phyloP scores from a whole-genome alignment of 2,329 filamentous ascomycete genomes.

The Fusarium devonianum region DNA sequence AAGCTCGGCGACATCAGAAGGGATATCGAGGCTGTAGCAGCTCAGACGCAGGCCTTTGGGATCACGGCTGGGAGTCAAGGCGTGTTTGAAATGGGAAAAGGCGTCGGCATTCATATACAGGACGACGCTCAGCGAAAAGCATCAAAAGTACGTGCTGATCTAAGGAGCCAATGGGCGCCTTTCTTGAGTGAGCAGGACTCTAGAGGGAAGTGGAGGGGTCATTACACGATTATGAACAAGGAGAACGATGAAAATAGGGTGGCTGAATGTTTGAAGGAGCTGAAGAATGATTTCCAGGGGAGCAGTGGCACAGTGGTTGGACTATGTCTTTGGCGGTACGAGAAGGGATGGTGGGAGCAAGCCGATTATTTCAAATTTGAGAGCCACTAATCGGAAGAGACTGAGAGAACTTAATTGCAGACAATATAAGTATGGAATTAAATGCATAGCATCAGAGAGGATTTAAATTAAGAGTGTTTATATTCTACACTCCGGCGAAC shows the following conservation, averaged over 20 bases:
- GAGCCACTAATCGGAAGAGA: too few relatives aligned
- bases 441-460: too few relatives aligned
- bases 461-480: too few relatives aligned
- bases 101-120: constrained; percentile 21
- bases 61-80: not conserved
- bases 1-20: constrained; percentile 11
- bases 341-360: constrained; percentile 23
- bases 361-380: constrained; percentile 7
- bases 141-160: constrained; percentile 2
- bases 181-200: constrained; percentile 26
- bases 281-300: constrained; percentile 2
- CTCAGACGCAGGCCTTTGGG: not conserved
- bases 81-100: constrained; percentile 26
- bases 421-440: too few relatives aligned
- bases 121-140: constrained; percentile 9
- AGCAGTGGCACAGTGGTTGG: constrained; percentile 17
- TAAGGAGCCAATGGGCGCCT: constrained; percentile 16
- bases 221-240: constrained; percentile 33
- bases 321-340: constrained; percentile 19
- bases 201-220: constrained; percentile 22
- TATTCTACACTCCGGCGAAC: too few relatives aligned
- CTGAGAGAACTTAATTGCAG: too few relatives aligned
- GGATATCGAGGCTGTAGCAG: constrained; percentile 1
- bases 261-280: constrained; percentile 2
- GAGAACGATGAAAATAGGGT: constrained; percentile 24